These are phyloP conservation scores for Colletotrichum kahawae DNA, from an alignment of 2,329 filamentous ascomycete genomes.

Conservation along the genomic window DNA sequence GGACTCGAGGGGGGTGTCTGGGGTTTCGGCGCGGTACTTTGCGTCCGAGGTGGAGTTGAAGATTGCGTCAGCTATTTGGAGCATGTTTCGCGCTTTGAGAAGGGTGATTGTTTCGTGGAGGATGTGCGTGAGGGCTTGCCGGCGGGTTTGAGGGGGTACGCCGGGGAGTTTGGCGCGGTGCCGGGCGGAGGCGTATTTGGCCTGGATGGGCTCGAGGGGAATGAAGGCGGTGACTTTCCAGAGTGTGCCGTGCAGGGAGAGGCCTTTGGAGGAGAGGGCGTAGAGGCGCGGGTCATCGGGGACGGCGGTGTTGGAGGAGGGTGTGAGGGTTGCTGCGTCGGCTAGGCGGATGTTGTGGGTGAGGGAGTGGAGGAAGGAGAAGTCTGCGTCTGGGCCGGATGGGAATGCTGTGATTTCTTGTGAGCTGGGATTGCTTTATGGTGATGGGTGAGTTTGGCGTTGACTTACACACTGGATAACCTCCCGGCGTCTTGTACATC, in stretches of 20 bases:
- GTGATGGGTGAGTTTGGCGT: neutral
- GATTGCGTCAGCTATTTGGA: rapidly evolving
- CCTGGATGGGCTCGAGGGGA: neutral
- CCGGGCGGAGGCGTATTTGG: neutral
- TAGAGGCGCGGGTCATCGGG: neutral
- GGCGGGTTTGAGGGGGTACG: rapidly evolving
- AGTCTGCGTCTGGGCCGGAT: neutral
- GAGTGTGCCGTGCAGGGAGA: neutral
- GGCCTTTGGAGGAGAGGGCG: neutral
- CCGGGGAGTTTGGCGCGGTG: neutral
- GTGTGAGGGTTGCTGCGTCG: neutral
- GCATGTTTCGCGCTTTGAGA: rapidly evolving
- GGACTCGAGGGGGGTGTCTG: neutral
- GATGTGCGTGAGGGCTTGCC: neutral
- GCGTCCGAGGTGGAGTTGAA: neutral
- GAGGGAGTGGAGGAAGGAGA: neutral
- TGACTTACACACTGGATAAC: neutral
- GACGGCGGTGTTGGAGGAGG: neutral
- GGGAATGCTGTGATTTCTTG: neutral
- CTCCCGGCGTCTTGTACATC: neutral
- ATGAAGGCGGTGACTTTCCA: neutral
- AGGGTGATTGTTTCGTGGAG: neutral
- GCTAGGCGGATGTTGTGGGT: neutral
- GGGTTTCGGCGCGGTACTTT: neutral
- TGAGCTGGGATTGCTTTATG: neutral